These are phyloP conservation scores for Chaetomidium leptoderma DNA, from an alignment of 495 filamentous ascomycete species.

Conservation along the genomic window DNA sequence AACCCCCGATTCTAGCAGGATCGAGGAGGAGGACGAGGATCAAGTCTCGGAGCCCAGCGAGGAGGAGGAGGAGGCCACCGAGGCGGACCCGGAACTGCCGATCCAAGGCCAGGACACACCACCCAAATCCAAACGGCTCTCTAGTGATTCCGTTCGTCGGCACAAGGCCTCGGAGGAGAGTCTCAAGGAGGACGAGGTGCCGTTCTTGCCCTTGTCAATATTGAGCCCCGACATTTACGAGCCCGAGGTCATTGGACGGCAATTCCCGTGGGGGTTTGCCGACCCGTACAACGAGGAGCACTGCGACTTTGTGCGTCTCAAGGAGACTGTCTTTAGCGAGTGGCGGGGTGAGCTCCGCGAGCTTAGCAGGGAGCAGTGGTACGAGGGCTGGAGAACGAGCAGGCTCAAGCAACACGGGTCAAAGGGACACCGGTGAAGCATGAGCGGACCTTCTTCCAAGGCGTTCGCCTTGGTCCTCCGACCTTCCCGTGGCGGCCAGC, in stretches of 20 bases:
- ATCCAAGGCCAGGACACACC: constrained; percentile 33
- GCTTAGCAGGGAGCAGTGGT: constrained; percentile 88
- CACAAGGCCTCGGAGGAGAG: constrained; percentile 36
- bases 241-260: constrained; percentile 68
- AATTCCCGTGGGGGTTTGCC: constrained; percentile 95
- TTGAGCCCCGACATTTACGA: constrained; percentile 90
- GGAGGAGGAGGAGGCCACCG: constrained; percentile 10
- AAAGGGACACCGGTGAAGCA: constrained; percentile 26
- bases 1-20: constrained; percentile 50
- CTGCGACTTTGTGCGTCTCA: constrained; percentile 88
- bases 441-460: neutral
- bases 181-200: constrained; percentile 40
- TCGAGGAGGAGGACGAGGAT: constrained; percentile 50
- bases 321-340: constrained; percentile 87
- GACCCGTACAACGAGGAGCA: constrained; percentile 86
- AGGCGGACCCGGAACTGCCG: constrained; percentile 29
- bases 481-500: neutral
- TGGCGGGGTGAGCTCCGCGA: constrained; percentile 90
- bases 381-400: constrained; percentile 88
- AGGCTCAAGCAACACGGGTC: constrained; percentile 46
- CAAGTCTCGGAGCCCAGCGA: constrained; percentile 26
- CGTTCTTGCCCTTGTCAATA: constrained; percentile 83
- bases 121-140: constrained; percentile 44
- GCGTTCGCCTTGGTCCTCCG: neutral
- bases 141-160: constrained; percentile 46